phyloP scores from a whole-genome alignment of 2,329 filamentous ascomycete genomes.

The Fusarium scirpi region DNA sequence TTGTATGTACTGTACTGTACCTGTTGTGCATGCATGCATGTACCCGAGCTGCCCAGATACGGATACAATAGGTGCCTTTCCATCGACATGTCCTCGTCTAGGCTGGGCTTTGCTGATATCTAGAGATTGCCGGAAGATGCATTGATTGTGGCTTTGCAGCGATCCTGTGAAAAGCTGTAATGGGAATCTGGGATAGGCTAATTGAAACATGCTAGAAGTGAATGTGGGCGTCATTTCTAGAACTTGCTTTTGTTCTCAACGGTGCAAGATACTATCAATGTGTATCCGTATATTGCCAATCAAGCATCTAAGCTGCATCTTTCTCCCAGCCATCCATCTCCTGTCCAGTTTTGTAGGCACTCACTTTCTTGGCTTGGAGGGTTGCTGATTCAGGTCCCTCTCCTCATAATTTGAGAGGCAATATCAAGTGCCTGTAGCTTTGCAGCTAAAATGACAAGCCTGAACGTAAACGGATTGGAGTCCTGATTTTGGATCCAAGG shows the following conservation, averaged over 20 bases:
- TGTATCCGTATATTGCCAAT: neutral
- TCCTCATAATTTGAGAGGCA: constrained; percentile 39
- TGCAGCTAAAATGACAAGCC: constrained; percentile 37
- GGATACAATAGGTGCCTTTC: neutral
- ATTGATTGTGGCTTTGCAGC: constrained; percentile 17
- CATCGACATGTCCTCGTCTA: constrained; percentile 5
- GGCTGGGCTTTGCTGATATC: constrained; percentile 21
- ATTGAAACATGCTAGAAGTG: neutral
- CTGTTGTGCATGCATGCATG: neutral
- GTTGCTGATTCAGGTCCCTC: constrained; percentile 39
- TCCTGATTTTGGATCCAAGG: constrained; percentile 35
- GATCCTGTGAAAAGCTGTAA: constrained; percentile 5
- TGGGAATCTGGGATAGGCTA: constrained; percentile 5
- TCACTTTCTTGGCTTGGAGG: constrained; percentile 23
- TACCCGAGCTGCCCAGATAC: neutral
- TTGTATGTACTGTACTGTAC: neutral
- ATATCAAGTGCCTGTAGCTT: constrained; percentile 40
- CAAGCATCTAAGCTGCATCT: neutral
- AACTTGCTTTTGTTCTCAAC: constrained; percentile 6
- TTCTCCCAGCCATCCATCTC: neutral
- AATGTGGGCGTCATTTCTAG: constrained; percentile 16
- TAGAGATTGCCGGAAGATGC: constrained; percentile 29
- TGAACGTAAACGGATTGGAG: constrained; percentile 36
- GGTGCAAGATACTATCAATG: neutral
- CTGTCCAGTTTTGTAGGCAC: neutral